Evolutionary conservation across 73 alveolate species (phyloP), one percentile per base, ranked within the genome.

Genomic region (Breviolum minutum): DNA sequence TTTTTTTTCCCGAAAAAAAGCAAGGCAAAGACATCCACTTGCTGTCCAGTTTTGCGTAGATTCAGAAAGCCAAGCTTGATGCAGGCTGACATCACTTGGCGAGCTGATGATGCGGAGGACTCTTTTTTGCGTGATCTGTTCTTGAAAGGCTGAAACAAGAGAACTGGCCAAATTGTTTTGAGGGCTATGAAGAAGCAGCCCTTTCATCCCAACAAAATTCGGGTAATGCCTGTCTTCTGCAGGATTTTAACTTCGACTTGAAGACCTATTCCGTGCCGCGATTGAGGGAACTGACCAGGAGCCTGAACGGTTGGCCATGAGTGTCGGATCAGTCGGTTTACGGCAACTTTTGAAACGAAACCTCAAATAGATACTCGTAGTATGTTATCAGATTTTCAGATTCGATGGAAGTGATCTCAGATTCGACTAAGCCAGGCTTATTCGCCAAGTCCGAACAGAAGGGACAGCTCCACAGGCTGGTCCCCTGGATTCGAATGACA

Each of bases 31-130:
- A 40, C 54, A 40, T 40, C 54, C 54, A 40, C 54, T 40, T 2
- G 54, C 54, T 40, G 54, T 40, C 54, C 54, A 40, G 54, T 40
- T 40, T 3, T 40, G 54, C 54, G 54, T 40, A 40, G 54, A 40
- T 40, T 40, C 54, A 40, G 54, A 40, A 40, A 40, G 54, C 54
- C 54, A 40, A 14, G 54, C 54, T 40, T 40, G 54, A 40, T 40
- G 54, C 54, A 83, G 92, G 92, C 92, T 19, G 94, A 86, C 22
- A 86, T 86, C 80, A 86, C 94, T 86, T 86, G 94, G 94, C 94
- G 94, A 7, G 80, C 94, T 6, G 94, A 86, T 63, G 94, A 86
- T n/a, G 94, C 94, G 16, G 94, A 86, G 94, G 94, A 61, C 76
- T 14, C 5, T 13, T 7, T 19, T 82, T 79, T 19, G 63, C 10